Conservation (phyloP, 805 yeast genomes). For the Ogataea degrootiae region DNA sequence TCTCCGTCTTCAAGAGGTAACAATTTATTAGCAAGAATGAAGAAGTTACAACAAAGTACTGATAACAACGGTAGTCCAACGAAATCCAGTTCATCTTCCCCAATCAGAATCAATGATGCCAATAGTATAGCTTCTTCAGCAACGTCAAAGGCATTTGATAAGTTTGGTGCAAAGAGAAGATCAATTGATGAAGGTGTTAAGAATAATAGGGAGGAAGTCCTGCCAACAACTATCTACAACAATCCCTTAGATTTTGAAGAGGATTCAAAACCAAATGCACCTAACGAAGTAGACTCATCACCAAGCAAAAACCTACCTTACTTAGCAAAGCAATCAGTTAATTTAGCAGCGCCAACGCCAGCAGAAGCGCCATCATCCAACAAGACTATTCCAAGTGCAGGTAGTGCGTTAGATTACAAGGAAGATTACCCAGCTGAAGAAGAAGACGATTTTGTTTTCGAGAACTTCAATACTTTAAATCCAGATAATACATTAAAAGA, state of each 20-base stretch:
- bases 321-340: not conserved
- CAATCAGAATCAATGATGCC: conserved; percentile 11
- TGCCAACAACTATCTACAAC: not conserved
- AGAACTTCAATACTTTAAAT: conserved; percentile 73
- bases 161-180: conserved; percentile 28
- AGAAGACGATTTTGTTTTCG: conserved; percentile 50
- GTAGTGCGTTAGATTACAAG: conserved; percentile 14
- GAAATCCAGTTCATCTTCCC: conserved; percentile 15
- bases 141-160: conserved; percentile 23
- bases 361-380: conserved; percentile 8
- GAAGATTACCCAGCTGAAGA: conserved; percentile 16
- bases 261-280: not conserved
- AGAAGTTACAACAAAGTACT: conserved; percentile 22
- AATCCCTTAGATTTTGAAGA: conserved; percentile 4
- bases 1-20: conserved; percentile 18
- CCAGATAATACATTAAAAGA: conserved; percentile 88
- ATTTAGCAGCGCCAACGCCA: not conserved
- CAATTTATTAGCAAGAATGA: conserved; percentile 21
- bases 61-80: conserved; percentile 9
- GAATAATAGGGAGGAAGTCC: not conserved
- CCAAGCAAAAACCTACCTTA: too few species aligned
- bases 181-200: not conserved
- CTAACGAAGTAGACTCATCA: too few species aligned
- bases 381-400: conserved; percentile 19
- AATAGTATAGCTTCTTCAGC: not conserved